These are phyloP conservation scores for Ambrosia trifida DNA, from an alignment of 129 eudicot species.

Conservation along the genomic window DNA sequence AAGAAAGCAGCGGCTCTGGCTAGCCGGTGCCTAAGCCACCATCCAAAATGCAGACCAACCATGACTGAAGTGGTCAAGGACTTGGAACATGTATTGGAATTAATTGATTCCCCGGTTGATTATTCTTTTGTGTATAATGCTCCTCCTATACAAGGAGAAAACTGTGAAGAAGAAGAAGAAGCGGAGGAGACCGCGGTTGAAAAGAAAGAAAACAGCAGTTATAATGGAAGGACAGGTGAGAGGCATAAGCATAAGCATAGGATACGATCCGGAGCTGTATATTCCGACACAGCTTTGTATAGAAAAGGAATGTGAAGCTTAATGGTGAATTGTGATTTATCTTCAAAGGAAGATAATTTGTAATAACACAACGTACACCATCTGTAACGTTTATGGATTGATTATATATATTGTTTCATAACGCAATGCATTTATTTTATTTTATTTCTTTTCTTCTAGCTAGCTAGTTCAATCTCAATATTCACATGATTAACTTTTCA, in stretches of 20 bases:
- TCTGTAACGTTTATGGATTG: too few relatives aligned
- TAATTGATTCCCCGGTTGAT: constrained; percentile 36
- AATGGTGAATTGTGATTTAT: constrained; percentile 16
- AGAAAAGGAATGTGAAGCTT: constrained; percentile 34
- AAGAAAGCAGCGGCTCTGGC: constrained; percentile 45
- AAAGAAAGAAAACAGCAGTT: constrained; percentile 26
- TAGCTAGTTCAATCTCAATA: too few relatives aligned
- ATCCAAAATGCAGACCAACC: constrained; percentile 49
- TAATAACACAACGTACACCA: constrained; percentile 14
- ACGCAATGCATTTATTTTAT: too few relatives aligned
- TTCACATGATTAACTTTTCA: too few relatives aligned
- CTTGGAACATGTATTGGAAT: constrained; percentile 46
- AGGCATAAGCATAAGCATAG: constrained; percentile 33
- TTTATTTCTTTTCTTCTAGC: too few relatives aligned
- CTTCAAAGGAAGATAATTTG: constrained; percentile 25
- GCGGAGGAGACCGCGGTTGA: too few relatives aligned
- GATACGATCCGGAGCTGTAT: constrained; percentile 49
- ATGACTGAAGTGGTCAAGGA: constrained; percentile 53
- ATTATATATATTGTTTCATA: not conserved
- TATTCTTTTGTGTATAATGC: constrained; percentile 44
- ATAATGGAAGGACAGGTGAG: not conserved
- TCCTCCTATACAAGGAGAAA: constrained; percentile 37
- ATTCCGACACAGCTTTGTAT: constrained; percentile 57
- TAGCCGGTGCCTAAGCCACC: constrained; percentile 59
- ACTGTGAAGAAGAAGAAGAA: too few relatives aligned